Base-by-base conservation (phyloP, 108 stramenopile genomes). In the Stephanodiscus triporus region DNA sequence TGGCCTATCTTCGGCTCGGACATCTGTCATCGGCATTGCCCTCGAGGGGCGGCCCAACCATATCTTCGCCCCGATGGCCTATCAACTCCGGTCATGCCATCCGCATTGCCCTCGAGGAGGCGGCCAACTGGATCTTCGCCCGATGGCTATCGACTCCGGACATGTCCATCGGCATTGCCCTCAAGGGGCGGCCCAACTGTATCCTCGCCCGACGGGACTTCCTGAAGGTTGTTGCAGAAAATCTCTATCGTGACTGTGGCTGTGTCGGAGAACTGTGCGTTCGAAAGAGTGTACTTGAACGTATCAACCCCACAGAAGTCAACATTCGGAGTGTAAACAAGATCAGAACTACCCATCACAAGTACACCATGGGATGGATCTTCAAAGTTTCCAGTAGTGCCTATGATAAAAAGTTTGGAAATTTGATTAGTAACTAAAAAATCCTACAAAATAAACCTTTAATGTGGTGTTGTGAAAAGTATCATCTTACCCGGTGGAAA, bases 241-340 rank as follows among this genome's bases (percentile, higher is more conserved):
- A 76, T 55, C 14, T 37, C 49, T 20, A 76, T 43, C 7, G 62
- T 69, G 13, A 67, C 62, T 11, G 53, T 47, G 6, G 76, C 76
- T 3, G 68, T 76, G 26, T 67, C 76, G 43, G 26, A 38, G 14
- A 58, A 29, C 19, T 50, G 24, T 16, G 53, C 38, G 14, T 76
- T 37, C 7, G 38, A 54, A 27, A 76, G 60, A 13, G 61, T 76
- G 53, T 76, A 76, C 4, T 56, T 64, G 66, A 69, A 76, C 30
- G 14, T 40, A 69, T 76, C 76, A 47, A 29, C 57, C 32, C 76
- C 76, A 63, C 76, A 76, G 54, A 69, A 76, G 16, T 43, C 68
- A 42, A 29, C 27, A 63, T 54, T 57, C 0, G 76, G 76, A 43
- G 62, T 69, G 54, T 76, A 76, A 9, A 69, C 36, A 60, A 76